These are phyloP conservation scores for Flaveria sonorensis DNA, from an alignment of 129 eudicot genomes.

Conservation along the genomic window DNA sequence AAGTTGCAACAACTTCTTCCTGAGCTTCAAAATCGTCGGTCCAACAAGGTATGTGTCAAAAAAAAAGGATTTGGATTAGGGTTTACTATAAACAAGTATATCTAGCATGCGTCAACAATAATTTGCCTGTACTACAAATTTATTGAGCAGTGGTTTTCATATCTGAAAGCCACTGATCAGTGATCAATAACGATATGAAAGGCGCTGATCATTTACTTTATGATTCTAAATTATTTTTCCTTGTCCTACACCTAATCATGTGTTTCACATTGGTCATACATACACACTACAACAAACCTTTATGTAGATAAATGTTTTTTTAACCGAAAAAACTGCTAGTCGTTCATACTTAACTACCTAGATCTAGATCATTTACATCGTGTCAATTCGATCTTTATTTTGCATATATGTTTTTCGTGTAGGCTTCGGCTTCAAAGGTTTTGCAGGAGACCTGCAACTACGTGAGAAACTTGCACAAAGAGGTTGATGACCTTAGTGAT, in stretches of 20 bases:
- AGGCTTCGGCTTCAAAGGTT: constrained; percentile 83
- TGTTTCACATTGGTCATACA: constrained; percentile 17
- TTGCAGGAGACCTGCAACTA: constrained; percentile 82
- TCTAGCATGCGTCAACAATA: too few species aligned
- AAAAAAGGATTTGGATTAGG: constrained; percentile 1
- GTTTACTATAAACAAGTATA: background rate
- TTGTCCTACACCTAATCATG: constrained; percentile 19
- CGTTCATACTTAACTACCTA: background rate
- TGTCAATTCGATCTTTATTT: background rate
- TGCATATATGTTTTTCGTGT: background rate
- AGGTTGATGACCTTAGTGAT: constrained; percentile 80
- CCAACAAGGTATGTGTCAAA: constrained; percentile 57
- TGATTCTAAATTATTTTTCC: background rate
- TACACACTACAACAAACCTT: constrained; percentile 1
- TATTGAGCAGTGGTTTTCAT: background rate
- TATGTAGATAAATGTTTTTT: constrained; percentile 1
- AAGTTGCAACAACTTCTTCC: constrained; percentile 87
- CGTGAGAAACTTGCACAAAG: constrained; percentile 68
- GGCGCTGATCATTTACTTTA: background rate
- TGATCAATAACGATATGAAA: too few species aligned
- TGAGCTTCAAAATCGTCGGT: constrained; percentile 71
- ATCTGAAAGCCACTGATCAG: background rate
- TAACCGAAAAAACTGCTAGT: constrained; percentile 20
- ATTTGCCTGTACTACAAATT: too few species aligned
- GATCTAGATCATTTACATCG: background rate